Percentiles rank a stretch among this genome's conserved stretches.
These are phyloP conservation scores for Danielia reshetovae DNA, from an alignment of 805 yeast genomes.

Conservation along the genomic window DNA sequence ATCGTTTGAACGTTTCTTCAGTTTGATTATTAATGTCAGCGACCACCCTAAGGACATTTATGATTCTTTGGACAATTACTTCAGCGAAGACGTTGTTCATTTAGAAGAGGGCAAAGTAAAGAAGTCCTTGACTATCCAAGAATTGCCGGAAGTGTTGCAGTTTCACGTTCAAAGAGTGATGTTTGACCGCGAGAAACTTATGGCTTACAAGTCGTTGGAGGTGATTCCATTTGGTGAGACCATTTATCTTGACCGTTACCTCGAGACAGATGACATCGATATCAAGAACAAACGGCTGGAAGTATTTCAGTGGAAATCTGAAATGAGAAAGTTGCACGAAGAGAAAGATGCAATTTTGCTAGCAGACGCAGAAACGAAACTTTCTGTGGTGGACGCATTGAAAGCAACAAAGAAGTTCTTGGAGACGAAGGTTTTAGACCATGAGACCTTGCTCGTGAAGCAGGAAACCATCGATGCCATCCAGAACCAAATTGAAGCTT, in stretches of 20 bases:
- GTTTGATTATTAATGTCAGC: slow-evolving; percentile 79
- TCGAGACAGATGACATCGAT: slow-evolving; percentile 60
- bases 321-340: slow-evolving; percentile 40
- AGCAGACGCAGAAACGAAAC: slow-evolving; percentile 34
- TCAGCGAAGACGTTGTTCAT: slow-evolving; percentile 66
- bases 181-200: slow-evolving; percentile 67
- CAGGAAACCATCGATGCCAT: slow-evolving; percentile 47
- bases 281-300: slow-evolving; percentile 52
- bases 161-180: slow-evolving; percentile 93
- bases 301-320: slow-evolving; percentile 60
- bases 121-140: slow-evolving; percentile 65
- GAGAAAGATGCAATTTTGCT: slow-evolving; percentile 41
- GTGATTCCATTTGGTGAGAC: slow-evolving; percentile 77
- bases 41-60: slow-evolving; percentile 86
- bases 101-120: slow-evolving; percentile 71
- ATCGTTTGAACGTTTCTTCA: slow-evolving; percentile 67
- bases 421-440: slow-evolving; percentile 35
- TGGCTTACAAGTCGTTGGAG: slow-evolving; percentile 78
- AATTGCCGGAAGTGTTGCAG: slow-evolving; percentile 79
- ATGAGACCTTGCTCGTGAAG: slow-evolving; percentile 33
- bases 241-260: slow-evolving; percentile 82
- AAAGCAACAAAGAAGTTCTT: slow-evolving; percentile 56
- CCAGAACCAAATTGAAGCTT: slow-evolving; percentile 40
- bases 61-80: slow-evolving; percentile 84
- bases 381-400: slow-evolving; percentile 40